Evolutionary conservation across 75 land plant genomes (phyloP).

Genomic region (Picea sitchensis): DNA sequence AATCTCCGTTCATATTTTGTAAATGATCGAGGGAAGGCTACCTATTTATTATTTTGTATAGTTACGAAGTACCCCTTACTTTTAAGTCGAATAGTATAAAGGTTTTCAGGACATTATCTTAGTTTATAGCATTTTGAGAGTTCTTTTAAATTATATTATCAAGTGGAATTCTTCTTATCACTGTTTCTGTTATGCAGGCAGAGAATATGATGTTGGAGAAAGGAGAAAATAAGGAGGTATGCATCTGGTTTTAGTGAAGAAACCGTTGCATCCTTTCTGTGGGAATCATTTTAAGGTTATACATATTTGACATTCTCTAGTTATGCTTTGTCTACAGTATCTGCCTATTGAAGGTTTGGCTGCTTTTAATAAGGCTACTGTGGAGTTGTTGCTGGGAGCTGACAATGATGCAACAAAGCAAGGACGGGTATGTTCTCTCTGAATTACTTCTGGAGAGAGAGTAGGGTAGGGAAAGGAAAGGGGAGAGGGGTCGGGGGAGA

Average conservation of each 20-base stretch:
- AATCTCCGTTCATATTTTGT: background rate
- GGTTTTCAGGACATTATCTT: background rate
- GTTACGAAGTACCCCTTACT: background rate
- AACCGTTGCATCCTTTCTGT: background rate
- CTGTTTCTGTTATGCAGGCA: conserved; percentile 46
- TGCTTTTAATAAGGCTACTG: conserved; percentile 96
- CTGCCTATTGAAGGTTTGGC: conserved; percentile 99
- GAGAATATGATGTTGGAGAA: conserved; percentile 88
- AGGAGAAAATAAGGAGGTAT: conserved; percentile 97
- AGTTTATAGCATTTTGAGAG: background rate
- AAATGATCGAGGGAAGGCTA: no score
- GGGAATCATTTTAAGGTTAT: background rate
- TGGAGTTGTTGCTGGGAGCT: conserved; percentile 90
- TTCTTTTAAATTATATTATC: no score
- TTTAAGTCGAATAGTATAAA: background rate
- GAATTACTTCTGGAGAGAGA: background rate
- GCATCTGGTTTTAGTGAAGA: background rate
- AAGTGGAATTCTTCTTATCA: background rate
- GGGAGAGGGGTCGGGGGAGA: no score
- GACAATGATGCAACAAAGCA: conserved; percentile 68
- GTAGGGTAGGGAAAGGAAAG: no score
- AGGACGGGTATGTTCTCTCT: conserved; percentile 16
- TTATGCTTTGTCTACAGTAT: conserved; percentile 52
- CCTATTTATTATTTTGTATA: background rate
- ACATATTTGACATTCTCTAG: background rate